Percentiles rank a stretch among this genome's conserved stretches.
These are phyloP conservation scores for Eragrostis nindensis DNA, from an alignment of 176 grass and related monocot species.

Conservation along the genomic window DNA sequence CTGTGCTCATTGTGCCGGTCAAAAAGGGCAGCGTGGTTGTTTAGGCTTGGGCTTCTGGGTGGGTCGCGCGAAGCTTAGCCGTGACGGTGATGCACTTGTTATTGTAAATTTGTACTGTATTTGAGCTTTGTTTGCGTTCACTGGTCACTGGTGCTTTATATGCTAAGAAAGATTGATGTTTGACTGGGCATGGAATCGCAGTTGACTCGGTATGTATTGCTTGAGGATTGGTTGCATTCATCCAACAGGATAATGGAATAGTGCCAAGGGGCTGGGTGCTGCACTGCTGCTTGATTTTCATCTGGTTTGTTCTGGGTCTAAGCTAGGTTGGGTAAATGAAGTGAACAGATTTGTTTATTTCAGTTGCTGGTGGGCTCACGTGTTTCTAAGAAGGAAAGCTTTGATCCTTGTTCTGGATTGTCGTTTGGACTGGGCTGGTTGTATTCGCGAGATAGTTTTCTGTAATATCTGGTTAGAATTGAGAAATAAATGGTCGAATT, in stretches of 20 bases:
- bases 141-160: not conserved
- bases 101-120: not conserved
- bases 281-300: not conserved
- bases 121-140: conserved; percentile 29
- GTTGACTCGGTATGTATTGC: conserved; percentile 6
- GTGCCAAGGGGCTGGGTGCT: not conserved
- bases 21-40: conserved; percentile 1
- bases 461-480: not conserved
- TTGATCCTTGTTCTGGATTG: conserved; percentile 16
- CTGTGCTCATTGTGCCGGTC: conserved; percentile 1
- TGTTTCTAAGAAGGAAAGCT: not conserved
- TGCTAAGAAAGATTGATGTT: conserved; percentile 21
- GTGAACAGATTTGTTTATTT: conserved; percentile 9
- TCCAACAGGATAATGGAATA: conserved; percentile 1
- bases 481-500: not conserved
- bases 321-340: conserved; percentile 15
- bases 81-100: not conserved
- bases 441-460: not conserved
- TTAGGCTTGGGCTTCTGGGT: not conserved
- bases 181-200: conserved; percentile 27
- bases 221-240: not conserved
- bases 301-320: conserved; percentile 19
- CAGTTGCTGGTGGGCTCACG: not conserved
- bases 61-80: not conserved
- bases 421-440: conserved; percentile 14